Base-by-base conservation (phyloP, 768 basidiomycete species). In the Clitopilus hobsonii region DNA sequence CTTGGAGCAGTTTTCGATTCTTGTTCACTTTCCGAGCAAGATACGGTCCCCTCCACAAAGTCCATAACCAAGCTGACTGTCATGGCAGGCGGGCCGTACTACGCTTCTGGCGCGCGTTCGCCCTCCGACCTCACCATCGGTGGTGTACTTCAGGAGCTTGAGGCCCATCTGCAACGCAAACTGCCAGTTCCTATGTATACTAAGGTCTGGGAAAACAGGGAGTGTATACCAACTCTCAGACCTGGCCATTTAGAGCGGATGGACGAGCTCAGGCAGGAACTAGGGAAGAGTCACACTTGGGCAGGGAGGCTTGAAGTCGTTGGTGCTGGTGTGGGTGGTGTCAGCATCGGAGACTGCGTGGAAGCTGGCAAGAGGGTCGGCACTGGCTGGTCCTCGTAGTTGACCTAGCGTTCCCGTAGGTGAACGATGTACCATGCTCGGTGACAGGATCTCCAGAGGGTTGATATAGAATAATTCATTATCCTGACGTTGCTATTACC, bases 1-100 rank as follows among this genome's bases (percentile, higher is more conserved):
- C 78, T 98, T 0, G 96, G 96, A 11, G 85, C 87, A 26, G 86
- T 98, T 10, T 98, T 98, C 70, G 96, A 98, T 67, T 91, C 90
- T 0, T 86, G 84, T 51, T 80, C 89, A 6, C 75, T 94, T 36
- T 74, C 81, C 0, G 77, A 70, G 5, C 86, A 94, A 58, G 77
- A 71, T 52, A 58, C 49, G 6, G 10, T 28, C 58, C 53, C 38
- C 56, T 30, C 27, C 55, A 30, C 2, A 63, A 69, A 8, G 27
- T 54, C 10, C 52, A 71, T 86, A 57, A 85, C 87, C 24, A 97
- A 96, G 66, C 65, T 95, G 60, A 94, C 95, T 0, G 80, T 94
- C 41, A 95, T 99, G 92, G 71, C 94, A 22, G 93, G 94, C 18
- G 94, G 93, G 0, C 88, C 92, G 1, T 84, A 91, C 65, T 52